Base-by-base conservation (phyloP, 2,329 filamentous ascomycete genomes). In the Microsporum canis region DNA sequence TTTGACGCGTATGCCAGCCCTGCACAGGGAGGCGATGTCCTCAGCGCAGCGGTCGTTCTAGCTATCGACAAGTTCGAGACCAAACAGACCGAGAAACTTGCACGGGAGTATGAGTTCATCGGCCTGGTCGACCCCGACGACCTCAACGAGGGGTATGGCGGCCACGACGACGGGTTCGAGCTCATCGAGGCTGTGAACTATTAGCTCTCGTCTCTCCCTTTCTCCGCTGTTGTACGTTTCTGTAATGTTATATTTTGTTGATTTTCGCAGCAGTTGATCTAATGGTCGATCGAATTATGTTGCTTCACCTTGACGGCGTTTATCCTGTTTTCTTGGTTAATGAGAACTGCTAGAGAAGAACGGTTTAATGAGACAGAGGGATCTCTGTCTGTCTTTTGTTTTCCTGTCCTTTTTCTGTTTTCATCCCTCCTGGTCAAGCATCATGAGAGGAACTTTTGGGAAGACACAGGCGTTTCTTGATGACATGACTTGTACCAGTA, bases 1-100 rank as follows among this genome's bases (percentile, higher is more conserved):
- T 84, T 77, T 72, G 81, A 84, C 63, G 76, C 78, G 10, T 67
- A 72, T 3, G 71, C 73, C 23, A 78, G 78, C 31, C 81, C 81
- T 14, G 75, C 71, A 62, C 74, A 78, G 57, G 82, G 82, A 45
- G 80, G 80, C 71, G 80, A 82, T 68, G 78, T 85, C 68, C 75
- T 85, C 57, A 79, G 80, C 62, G 75, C 75, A 14, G 82, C 83
- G 8, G 74, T 85, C 38, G 77, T 76, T 60, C 79, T 82, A 70
- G 83, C 83, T 1, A 79, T 84, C 45, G 79, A 83, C 74, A 78
- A 77, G 64, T 85, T 79, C 68, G 82, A 85, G 72, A 80, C 78
- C 63, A 79, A 79, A 66, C 79, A 83, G 72, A 84, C 81, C 1
- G 80, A 83, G 71, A 82, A 83, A 72, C 70, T 85, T 56, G 79